Evolutionary conservation across 768 basidiomycete genomes (phyloP).

Genomic region (Mycena polygramma): DNA sequence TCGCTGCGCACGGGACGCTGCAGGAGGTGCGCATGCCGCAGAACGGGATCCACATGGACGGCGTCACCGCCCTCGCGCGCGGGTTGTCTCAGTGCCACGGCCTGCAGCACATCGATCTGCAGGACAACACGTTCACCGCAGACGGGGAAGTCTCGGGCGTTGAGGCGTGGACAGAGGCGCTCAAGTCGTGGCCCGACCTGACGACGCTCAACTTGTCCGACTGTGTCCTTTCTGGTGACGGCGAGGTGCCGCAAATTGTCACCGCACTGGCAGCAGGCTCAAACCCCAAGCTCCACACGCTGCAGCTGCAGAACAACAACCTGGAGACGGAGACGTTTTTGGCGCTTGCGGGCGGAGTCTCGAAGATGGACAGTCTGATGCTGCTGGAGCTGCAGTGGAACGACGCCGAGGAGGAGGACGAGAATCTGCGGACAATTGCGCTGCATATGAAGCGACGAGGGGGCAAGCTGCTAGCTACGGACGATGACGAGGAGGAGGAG

Average conservation of each 20-base stretch:
- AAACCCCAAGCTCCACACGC: constrained; percentile 77
- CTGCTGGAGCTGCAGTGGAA: constrained; percentile 92
- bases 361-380: constrained; percentile 69
- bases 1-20: constrained; percentile 85
- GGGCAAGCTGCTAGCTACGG: constrained; percentile 74
- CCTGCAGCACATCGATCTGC: constrained; percentile 87
- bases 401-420: constrained; percentile 85
- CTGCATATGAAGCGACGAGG: constrained; percentile 72
- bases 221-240: constrained; percentile 87
- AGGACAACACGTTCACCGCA: constrained; percentile 89
- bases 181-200: constrained; percentile 80
- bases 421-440: constrained; percentile 66
- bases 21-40: constrained; percentile 94
- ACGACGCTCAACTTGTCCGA: constrained; percentile 91
- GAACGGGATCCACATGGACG: constrained; percentile 96
- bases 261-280: constrained; percentile 74
- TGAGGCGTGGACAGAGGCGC: constrained; percentile 70
- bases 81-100: constrained; percentile 78
- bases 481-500: constrained; percentile 74
- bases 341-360: constrained; percentile 76
- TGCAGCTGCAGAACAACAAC: constrained; percentile 95
- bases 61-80: constrained; percentile 81
- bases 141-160: constrained; percentile 66
- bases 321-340: constrained; percentile 78
- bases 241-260: constrained; percentile 78